Evolutionary conservation across 2,329 filamentous ascomycete species (phyloP), one percentile per base, ranked within the genome.

Genomic region (Claviceps arundinis): DNA sequence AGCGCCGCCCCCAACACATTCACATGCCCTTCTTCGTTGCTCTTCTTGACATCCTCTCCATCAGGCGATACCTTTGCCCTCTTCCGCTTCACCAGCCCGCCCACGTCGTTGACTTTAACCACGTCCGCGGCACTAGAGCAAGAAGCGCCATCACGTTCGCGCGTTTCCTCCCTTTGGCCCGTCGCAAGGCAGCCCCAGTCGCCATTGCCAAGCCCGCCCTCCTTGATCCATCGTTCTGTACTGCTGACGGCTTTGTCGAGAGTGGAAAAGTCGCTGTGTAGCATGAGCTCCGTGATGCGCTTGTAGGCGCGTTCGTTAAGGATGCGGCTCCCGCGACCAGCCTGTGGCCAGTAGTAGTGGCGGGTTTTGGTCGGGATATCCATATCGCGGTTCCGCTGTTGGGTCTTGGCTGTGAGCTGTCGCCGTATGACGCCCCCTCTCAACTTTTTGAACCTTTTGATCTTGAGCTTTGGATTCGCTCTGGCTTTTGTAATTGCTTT

Each of bases 231-330:
- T 50, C 84, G 78, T 50, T 67, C 70, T 2, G 86, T 87, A 60
- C 85, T 88, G 37, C 73, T 72, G 1, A 69, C 70, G 0, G 84
- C 82, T 47, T 84, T 77, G 11, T 78, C 76, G 3, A 81, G 65
- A 8, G 76, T 84, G 1, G 80, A 74, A 65, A 93, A 93, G 64
- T 89, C 85, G 0, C 89, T 76, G 53, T 84, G 80, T 5, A 90
- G 73, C 0, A 93, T 71, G 9, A 88, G 68, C 58, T 89, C 85
- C 19, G 80, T 73, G 8, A 81, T 78, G 11, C 84, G 78, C 56
- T 81, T 81, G 66, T 89, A 89, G 48, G 77, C 74, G 26, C 72
- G 69, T 22, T 84, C 79, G 13, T 78, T 74, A 3, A 89, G 74
- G 11, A 87, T 72, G 17, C 80, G 72, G 48, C 79, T 73, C 0